Conservation (phyloP, 2,329 filamentous ascomycete genomes). For the Hymenoscyphus salicellus region DNA sequence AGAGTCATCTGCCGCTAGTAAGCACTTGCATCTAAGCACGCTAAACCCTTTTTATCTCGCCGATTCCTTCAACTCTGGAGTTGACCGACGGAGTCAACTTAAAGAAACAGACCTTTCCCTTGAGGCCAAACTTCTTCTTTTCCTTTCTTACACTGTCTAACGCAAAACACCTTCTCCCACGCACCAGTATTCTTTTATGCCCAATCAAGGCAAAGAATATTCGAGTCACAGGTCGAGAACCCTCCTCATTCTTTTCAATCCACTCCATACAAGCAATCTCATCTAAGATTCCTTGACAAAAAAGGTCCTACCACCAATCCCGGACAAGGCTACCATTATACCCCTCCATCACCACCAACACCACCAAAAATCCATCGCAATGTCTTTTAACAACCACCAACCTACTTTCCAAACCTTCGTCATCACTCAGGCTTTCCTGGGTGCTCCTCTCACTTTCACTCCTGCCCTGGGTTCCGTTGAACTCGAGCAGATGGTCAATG, state of each 20-base stretch:
- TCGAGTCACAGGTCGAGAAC: constrained; percentile 13
- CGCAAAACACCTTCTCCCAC: neutral
- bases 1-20: neutral
- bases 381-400: constrained; percentile 15
- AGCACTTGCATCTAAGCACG: neutral
- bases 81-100: constrained; percentile 1
- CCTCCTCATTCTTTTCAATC: neutral
- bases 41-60: constrained; percentile 5
- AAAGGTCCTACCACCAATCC: neutral
- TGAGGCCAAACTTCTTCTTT: constrained; percentile 8
- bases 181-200: neutral
- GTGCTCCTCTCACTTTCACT: constrained; percentile 60
- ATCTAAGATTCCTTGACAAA: neutral
- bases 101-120: constrained; percentile 2
- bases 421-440: constrained; percentile 57
- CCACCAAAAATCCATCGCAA: constrained; percentile 14
- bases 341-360: constrained; percentile 7
- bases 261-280: constrained; percentile 1
- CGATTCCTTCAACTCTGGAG: neutral
- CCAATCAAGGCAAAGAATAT: neutral
- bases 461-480: constrained; percentile 62
- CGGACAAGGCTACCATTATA: constrained; percentile 5
- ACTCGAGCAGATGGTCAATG: constrained; percentile 58
- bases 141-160: constrained; percentile 4
- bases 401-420: constrained; percentile 37